These are phyloP conservation scores for Panaeolus cyanescens DNA, from an alignment of 768 basidiomycete genomes.

Conservation along the genomic window DNA sequence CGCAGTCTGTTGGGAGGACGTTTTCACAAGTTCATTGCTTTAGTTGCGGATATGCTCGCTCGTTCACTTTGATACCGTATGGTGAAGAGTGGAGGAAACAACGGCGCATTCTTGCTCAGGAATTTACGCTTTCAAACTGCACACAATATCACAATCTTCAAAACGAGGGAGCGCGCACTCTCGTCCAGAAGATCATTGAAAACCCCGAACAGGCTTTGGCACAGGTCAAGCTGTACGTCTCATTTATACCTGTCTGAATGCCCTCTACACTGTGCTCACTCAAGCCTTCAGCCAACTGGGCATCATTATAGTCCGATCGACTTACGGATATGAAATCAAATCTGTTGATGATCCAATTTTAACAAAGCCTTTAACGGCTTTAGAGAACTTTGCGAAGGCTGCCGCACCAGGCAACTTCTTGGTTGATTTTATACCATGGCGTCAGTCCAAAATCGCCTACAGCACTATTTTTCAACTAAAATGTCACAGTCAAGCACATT, in stretches of 20 bases:
- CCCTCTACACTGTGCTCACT: not conserved
- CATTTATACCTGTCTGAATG: not conserved
- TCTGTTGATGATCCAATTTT: conserved; percentile 52
- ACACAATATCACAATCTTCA: conserved; percentile 17
- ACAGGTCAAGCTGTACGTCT: conserved; percentile 28
- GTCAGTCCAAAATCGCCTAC: conserved; percentile 24
- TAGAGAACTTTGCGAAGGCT: conserved; percentile 48
- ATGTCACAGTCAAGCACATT: conserved; percentile 49
- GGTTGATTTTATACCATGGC: conserved; percentile 39
- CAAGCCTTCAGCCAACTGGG: conserved; percentile 41
- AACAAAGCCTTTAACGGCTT: conserved; percentile 45
- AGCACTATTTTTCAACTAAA: no score
- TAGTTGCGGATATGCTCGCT: conserved; percentile 40
- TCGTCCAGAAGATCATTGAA: conserved; percentile 20
- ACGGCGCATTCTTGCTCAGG: conserved; percentile 27
- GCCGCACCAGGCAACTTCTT: conserved; percentile 37
- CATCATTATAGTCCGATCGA: conserved; percentile 51
- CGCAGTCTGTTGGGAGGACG: not conserved
- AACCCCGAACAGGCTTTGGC: conserved; percentile 25
- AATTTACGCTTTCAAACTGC: conserved; percentile 16
- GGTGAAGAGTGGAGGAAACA: conserved; percentile 40
- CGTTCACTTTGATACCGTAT: conserved; percentile 32
- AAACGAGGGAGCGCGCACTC: conserved; percentile 18
- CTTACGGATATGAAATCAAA: conserved; percentile 56
- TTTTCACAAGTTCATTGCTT: not conserved